Conservation (phyloP, 169 alveolate species). For the Babesia bigemina region DNA sequence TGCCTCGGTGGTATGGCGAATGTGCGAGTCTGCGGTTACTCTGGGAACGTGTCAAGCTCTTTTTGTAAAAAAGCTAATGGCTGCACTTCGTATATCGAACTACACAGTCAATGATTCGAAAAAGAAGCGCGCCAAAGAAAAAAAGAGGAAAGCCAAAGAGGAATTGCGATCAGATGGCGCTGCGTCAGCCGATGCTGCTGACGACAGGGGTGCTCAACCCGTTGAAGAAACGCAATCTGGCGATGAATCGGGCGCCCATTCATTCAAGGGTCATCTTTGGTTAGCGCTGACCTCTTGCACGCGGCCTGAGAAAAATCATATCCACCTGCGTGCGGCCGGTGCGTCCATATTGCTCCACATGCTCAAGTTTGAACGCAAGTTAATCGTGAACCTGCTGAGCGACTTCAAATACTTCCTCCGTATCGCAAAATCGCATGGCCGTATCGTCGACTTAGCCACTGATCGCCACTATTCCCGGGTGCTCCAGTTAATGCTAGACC, state of each 20-base stretch:
- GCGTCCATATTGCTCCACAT: slow-evolving; percentile 43
- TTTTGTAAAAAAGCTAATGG: slow-evolving; percentile 38
- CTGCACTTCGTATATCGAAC: slow-evolving; percentile 16
- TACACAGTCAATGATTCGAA: background rate
- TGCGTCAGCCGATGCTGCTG: background rate
- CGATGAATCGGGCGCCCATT: background rate
- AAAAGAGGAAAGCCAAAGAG: background rate
- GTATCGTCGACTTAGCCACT: slow-evolving; percentile 17
- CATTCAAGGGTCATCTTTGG: slow-evolving; percentile 17
- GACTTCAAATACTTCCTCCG: slow-evolving; percentile 42
- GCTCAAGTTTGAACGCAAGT: slow-evolving; percentile 45
- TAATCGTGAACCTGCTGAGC: slow-evolving; percentile 14
- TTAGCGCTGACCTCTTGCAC: slow-evolving; percentile 28
- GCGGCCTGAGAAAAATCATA: slow-evolving; percentile 6
- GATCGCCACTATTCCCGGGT: slow-evolving; percentile 63
- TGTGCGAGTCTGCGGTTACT: slow-evolving; percentile 44
- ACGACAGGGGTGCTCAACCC: background rate
- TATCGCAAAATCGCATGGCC: slow-evolving; percentile 18
- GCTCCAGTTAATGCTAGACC: slow-evolving; percentile 59
- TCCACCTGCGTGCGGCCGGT: slow-evolving; percentile 45
- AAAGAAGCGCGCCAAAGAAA: background rate
- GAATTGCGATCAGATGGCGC: background rate
- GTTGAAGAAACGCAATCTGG: background rate
- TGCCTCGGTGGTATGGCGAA: slow-evolving; percentile 40
- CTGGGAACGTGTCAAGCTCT: slow-evolving; percentile 47